Evolutionary conservation across 805 yeast species (phyloP).

Genomic region (Teunomyces gatunensis): DNA sequence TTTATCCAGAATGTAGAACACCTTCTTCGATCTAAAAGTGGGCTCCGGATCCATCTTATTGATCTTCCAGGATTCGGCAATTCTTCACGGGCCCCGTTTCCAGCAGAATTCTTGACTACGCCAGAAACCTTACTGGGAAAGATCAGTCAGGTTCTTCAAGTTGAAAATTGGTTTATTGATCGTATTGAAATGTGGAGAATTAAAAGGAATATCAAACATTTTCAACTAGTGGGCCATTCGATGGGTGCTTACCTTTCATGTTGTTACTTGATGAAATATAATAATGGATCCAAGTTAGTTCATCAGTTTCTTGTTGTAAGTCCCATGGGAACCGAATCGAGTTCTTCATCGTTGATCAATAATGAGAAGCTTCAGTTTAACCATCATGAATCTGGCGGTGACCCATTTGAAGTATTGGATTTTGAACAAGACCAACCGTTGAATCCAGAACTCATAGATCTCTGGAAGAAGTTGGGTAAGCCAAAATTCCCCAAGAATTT

Average conservation of each 20-base stretch:
- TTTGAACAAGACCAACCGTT: conserved; percentile 17
- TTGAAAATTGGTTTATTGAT: conserved; percentile 43
- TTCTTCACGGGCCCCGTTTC: conserved; percentile 40
- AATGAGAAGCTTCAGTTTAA: conserved; percentile 29
- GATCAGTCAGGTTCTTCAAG: conserved; percentile 29
- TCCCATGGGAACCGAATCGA: conserved; percentile 46
- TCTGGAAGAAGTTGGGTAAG: conserved; percentile 35
- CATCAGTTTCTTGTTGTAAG: conserved; percentile 30
- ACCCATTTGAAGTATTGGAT: conserved; percentile 35
- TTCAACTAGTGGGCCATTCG: conserved; percentile 38
- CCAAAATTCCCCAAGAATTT: conserved; percentile 37
- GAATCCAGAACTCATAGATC: conserved; percentile 12
- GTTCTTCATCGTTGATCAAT: conserved; percentile 31
- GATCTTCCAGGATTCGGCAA: conserved; percentile 46
- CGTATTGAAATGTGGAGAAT: conserved; percentile 37
- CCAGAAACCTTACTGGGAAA: conserved; percentile 18
- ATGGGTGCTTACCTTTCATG: conserved; percentile 44
- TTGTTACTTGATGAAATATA: conserved; percentile 41
- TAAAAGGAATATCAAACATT: conserved; percentile 18
- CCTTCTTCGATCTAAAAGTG: conserved; percentile 27
- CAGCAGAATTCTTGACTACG: conserved; percentile 23
- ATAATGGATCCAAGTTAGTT: conserved; percentile 18
- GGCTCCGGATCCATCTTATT: conserved; percentile 36
- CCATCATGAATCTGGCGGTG: conserved; percentile 32
- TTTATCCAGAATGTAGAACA: conserved; percentile 37